Evolutionary conservation across 768 basidiomycete genomes (phyloP), one percentile per base, ranked within the genome.

Genomic region (Amylocystis lapponica): DNA sequence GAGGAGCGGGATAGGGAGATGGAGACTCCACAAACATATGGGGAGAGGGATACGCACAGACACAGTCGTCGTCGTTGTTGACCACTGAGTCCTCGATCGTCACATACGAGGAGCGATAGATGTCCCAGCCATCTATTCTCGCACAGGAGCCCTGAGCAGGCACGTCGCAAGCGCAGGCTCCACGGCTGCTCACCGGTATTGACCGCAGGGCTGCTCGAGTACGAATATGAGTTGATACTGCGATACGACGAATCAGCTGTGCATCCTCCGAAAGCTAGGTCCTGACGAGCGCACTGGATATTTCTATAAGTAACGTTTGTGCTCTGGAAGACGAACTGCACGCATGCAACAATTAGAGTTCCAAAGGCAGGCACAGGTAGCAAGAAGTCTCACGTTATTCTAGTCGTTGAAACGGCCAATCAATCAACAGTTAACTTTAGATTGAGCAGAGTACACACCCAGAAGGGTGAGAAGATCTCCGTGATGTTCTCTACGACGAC

Each of bases 81-180:
- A 72, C 60, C 29, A 54, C 60, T 5, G 66, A 66, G 36, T 71
- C 57, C 11, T 54, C 51, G 26, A 74, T 65, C 11, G 54, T 63
- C 33, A 61, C 57, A 23, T 50, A 41, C 2, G 56, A 54, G 10
- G 66, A 70, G 32, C 69, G 66, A 47, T 73, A 74, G 46, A 71
- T 71, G 46, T 75, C 71, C 70, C 71, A 72, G n/a, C 69, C 73
- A 40, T 74, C 72, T 61, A 46, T n/a, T n/a, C n/a, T n/a, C n/a
- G n/a, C n/a, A n/a, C n/a, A n/a, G n/a, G n/a, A n/a, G n/a, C 10
- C 9, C 9, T 30, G 9, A 30, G n/a, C n/a, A n/a, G 9, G n/a
- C 29, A n/a, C n/a, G 29, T 30, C 29, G n/a, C n/a, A 17, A 36
- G 34, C 13, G 34, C 22, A 4, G 14, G 29, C 23, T 45, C 22